Evolutionary conservation across 371 early-diverging fungal genomes (phyloP).

Genomic region (Rhizopus arrhizus): DNA sequence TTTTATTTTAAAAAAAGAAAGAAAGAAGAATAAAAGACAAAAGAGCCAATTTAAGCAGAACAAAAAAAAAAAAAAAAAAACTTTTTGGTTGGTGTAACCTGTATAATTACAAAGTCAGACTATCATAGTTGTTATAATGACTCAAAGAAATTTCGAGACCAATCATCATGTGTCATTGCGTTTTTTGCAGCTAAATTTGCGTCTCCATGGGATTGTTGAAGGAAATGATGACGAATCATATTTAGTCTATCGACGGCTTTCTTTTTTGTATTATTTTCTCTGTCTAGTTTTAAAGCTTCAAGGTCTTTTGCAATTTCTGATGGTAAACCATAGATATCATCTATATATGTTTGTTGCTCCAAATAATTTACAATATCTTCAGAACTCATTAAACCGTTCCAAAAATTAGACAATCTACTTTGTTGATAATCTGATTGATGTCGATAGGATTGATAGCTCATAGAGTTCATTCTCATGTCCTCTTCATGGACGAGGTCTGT

Average conservation of each 20-base stretch:
- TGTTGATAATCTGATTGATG: slow-evolving; percentile 42
- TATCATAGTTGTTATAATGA: slow-evolving; percentile 5
- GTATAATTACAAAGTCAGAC: not conserved
- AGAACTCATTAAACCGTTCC: slow-evolving; percentile 24
- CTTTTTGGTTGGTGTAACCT: slow-evolving; percentile 1
- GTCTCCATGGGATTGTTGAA: slow-evolving; percentile 31
- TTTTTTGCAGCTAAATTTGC: slow-evolving; percentile 31
- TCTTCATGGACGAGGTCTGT: slow-evolving; percentile 38
- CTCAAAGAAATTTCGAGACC: slow-evolving; percentile 28
- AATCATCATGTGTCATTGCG: slow-evolving; percentile 35
- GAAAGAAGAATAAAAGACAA: slow-evolving; percentile 5
- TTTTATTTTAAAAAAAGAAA: not conserved
- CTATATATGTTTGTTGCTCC: slow-evolving; percentile 31
- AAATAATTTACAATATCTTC: slow-evolving; percentile 49
- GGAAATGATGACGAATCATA: slow-evolving; percentile 49
- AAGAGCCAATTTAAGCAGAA: too few relatives aligned
- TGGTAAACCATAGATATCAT: slow-evolving; percentile 46
- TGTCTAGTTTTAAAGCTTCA: slow-evolving; percentile 28
- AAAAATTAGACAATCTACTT: slow-evolving; percentile 34
- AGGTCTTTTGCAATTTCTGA: slow-evolving; percentile 35
- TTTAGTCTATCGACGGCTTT: slow-evolving; percentile 33
- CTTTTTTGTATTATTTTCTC: slow-evolving; percentile 1
- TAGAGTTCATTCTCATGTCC: slow-evolving; percentile 35
- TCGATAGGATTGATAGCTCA: slow-evolving; percentile 27
- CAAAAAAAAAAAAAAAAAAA: not conserved